Conservation (phyloP, 2,329 filamentous ascomycete genomes). For the Aspergillus luchuensis region DNA sequence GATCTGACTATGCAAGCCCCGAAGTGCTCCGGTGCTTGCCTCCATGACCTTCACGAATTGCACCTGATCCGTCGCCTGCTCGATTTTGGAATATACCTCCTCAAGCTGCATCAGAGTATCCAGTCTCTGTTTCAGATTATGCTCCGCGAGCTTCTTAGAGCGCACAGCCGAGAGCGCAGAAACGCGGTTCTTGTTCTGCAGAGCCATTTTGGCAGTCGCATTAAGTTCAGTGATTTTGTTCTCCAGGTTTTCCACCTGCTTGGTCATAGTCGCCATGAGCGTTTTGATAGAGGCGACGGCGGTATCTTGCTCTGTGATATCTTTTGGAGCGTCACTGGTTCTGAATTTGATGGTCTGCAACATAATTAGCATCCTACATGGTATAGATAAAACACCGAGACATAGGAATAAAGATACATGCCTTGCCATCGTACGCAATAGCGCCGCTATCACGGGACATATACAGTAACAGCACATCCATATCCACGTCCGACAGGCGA, state of each 20-base stretch:
- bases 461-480: slow-evolving; percentile 70
- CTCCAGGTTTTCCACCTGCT: slow-evolving; percentile 67
- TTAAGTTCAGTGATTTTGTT: slow-evolving; percentile 54
- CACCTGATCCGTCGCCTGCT: slow-evolving; percentile 82
- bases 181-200: slow-evolving; percentile 71
- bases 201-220: slow-evolving; percentile 66
- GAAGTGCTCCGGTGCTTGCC: slow-evolving; percentile 71
- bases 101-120: slow-evolving; percentile 79
- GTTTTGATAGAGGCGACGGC: slow-evolving; percentile 79
- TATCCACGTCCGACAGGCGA: slow-evolving; percentile 62
- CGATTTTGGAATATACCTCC: slow-evolving; percentile 77
- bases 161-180: slow-evolving; percentile 77
- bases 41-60: slow-evolving; percentile 83
- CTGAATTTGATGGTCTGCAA: slow-evolving; percentile 74
- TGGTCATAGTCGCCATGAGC: slow-evolving; percentile 67
- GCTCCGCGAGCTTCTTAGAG: slow-evolving; percentile 79
- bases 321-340: slow-evolving; percentile 48
- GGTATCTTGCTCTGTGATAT: slow-evolving; percentile 75
- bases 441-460: slow-evolving; percentile 66
- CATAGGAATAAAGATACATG: slow-evolving; percentile 24
- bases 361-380: slow-evolving; percentile 21
- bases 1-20: slow-evolving; percentile 71
- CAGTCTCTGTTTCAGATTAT: slow-evolving; percentile 69
- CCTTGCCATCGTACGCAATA: slow-evolving; percentile 52
- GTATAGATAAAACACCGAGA: background rate